A percentile compares a stretch with the other conserved stretches of the same genome.
Conservation (phyloP, 352 stramenopile genomes). For the Globisporangium cylindrosporum region DNA sequence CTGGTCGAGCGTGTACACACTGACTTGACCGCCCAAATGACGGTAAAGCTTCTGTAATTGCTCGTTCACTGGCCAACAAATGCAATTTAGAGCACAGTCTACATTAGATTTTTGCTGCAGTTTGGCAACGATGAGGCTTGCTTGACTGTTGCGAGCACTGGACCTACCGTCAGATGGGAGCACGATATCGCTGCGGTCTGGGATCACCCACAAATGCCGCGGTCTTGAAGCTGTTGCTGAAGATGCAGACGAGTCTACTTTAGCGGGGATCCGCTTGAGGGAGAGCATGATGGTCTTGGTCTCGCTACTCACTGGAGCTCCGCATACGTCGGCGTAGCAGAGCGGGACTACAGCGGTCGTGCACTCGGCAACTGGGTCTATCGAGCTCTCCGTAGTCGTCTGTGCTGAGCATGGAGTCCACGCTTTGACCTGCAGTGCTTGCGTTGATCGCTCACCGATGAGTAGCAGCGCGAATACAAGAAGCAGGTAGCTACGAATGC, state of each 20-base stretch:
- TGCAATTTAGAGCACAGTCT: not conserved
- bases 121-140: not conserved
- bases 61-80: conserved; percentile 18
- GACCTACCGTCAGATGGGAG: conserved; percentile 9
- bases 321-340: conserved; percentile 45
- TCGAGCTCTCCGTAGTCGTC: not conserved
- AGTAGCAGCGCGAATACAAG: not conserved
- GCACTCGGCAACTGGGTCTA: conserved; percentile 24
- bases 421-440: conserved; percentile 6
- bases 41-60: conserved; percentile 45
- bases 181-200: conserved; percentile 26
- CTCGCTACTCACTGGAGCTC: conserved; percentile 12
- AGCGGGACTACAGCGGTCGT: conserved; percentile 36
- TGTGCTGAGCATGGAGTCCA: conserved; percentile 5
- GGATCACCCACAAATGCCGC: conserved; percentile 34
- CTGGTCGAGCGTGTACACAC: conserved; percentile 56
- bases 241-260: not conserved
- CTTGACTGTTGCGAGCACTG: not conserved
- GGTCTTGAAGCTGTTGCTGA: not conserved
- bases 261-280: conserved; percentile 42
- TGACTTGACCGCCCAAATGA: conserved; percentile 30
- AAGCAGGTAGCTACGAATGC: not conserved
- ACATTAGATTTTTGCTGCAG: not conserved
- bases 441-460: not conserved
- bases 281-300: conserved; percentile 41